These are phyloP conservation scores for Suhomyces emberorum DNA, from an alignment of 805 yeast species.

Conservation along the genomic window DNA sequence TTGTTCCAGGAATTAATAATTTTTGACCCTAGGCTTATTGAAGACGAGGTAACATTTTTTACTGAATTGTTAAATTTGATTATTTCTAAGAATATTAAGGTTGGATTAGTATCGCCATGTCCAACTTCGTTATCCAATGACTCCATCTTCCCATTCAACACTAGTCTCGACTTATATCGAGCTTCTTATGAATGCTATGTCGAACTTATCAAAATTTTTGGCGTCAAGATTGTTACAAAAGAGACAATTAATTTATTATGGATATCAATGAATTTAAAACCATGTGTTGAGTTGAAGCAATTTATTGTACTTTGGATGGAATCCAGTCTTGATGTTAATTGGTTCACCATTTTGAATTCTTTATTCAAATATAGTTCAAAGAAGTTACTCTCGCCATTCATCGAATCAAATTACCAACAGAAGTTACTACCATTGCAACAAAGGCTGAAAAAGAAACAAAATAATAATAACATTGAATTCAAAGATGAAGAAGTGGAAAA, in stretches of 20 bases:
- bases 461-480: slow-evolving; percentile 24
- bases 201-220: slow-evolving; percentile 52
- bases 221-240: slow-evolving; percentile 42
- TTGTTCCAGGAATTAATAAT: slow-evolving; percentile 37
- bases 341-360: slow-evolving; percentile 58
- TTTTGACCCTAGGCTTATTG: slow-evolving; percentile 34
- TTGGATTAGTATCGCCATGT: slow-evolving; percentile 30
- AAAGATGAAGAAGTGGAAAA: slow-evolving; percentile 41
- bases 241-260: slow-evolving; percentile 56
- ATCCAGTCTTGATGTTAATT: slow-evolving; percentile 42
- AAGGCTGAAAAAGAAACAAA: slow-evolving; percentile 36
- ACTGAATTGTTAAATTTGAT: slow-evolving; percentile 23
- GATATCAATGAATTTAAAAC: slow-evolving; percentile 52
- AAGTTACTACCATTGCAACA: slow-evolving; percentile 41
- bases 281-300: slow-evolving; percentile 40
- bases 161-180: slow-evolving; percentile 37
- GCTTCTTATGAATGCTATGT: slow-evolving; percentile 54
- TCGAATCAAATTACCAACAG: slow-evolving; percentile 37
- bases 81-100: slow-evolving; percentile 33
- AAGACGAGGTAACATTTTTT: slow-evolving; percentile 31
- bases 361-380: slow-evolving; percentile 45
- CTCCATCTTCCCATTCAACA: slow-evolving; percentile 44
- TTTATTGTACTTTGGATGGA: slow-evolving; percentile 62
- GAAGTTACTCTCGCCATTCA: slow-evolving; percentile 39
- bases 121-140: slow-evolving; percentile 39